phyloP scores from a whole-genome alignment of 306 rosid species.

The Hippophae gyantsensis region DNA sequence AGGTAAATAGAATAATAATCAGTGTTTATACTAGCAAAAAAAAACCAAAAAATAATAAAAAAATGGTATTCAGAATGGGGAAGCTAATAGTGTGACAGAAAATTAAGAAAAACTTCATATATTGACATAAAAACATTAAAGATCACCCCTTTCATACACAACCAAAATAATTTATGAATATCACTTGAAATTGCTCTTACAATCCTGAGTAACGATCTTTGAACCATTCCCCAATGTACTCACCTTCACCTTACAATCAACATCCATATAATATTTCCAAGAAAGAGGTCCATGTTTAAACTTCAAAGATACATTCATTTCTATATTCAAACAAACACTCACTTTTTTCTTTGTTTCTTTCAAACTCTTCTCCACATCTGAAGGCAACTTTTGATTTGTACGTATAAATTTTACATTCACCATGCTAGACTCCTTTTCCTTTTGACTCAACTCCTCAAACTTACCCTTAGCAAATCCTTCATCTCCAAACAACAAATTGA shows the following conservation, averaged over 20 bases:
- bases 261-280: conserved; percentile 24
- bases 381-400: background rate
- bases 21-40: too few species aligned
- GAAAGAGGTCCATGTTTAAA: background rate
- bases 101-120: too few species aligned
- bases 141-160: too few species aligned
- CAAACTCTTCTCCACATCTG: conserved; percentile 11
- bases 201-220: conserved; percentile 19
- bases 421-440: background rate
- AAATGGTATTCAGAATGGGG: too few species aligned
- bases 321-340: conserved; percentile 10
- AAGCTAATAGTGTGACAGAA: too few species aligned
- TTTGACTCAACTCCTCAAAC: conserved; percentile 26
- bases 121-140: too few species aligned
- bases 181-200: conserved; percentile 16
- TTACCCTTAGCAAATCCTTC: conserved; percentile 22
- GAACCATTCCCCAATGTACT: conserved; percentile 5
- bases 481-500: background rate
- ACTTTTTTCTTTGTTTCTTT: background rate
- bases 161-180: too few species aligned
- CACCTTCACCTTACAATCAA: conserved; percentile 33
- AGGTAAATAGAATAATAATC: too few species aligned
- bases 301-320: conserved; percentile 23
- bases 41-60: too few species aligned
- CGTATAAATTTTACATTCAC: conserved; percentile 17